A percentile compares a stretch with the other conserved stretches of the same genome.
Evolutionary conservation across 805 yeast genomes (phyloP).

Genomic region (Ogataea populi-albae): DNA sequence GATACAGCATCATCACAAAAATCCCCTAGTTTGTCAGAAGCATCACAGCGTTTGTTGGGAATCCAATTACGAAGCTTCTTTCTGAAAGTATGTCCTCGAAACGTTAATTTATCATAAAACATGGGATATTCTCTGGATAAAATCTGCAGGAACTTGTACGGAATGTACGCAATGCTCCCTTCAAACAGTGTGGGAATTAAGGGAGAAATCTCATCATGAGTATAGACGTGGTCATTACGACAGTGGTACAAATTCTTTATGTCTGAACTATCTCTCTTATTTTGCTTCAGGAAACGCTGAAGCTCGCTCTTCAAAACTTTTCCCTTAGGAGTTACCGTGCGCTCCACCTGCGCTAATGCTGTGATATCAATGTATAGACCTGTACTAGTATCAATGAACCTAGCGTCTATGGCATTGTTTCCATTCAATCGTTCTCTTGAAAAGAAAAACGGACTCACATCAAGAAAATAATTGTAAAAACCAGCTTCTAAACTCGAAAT

Average conservation of each 20-base stretch:
- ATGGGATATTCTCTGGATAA: slow-evolving; percentile 38
- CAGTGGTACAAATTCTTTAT: slow-evolving; percentile 37
- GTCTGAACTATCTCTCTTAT: slow-evolving; percentile 9
- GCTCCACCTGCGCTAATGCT: slow-evolving; percentile 30
- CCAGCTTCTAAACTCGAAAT: slow-evolving; percentile 26
- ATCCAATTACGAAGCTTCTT: slow-evolving; percentile 24
- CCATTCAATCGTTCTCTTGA: slow-evolving; percentile 43
- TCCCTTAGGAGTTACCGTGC: slow-evolving; percentile 6
- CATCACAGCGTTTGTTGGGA: slow-evolving; percentile 18
- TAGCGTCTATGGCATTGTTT: slow-evolving; percentile 51
- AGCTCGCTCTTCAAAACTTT: slow-evolving; percentile 14
- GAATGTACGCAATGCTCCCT: slow-evolving; percentile 50
- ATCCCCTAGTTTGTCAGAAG: slow-evolving; percentile 23
- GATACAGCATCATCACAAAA: slow-evolving; percentile 30
- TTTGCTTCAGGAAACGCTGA: slow-evolving; percentile 16
- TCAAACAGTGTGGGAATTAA: slow-evolving; percentile 56
- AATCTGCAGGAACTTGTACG: slow-evolving; percentile 35
- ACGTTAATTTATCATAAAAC: slow-evolving; percentile 17
- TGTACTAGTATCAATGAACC: slow-evolving; percentile 50
- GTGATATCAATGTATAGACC: slow-evolving; percentile 47
- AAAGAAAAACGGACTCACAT: slow-evolving; percentile 34
- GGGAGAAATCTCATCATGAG: slow-evolving; percentile 48
- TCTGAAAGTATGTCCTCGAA: slow-evolving; percentile 25
- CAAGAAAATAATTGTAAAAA: slow-evolving; percentile 31
- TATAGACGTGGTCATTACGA: slow-evolving; percentile 55